A percentile compares a stretch with the other conserved stretches of the same genome.
Conservation (phyloP, 352 stramenopile genomes). For the Globisporangium recalcitrans region DNA sequence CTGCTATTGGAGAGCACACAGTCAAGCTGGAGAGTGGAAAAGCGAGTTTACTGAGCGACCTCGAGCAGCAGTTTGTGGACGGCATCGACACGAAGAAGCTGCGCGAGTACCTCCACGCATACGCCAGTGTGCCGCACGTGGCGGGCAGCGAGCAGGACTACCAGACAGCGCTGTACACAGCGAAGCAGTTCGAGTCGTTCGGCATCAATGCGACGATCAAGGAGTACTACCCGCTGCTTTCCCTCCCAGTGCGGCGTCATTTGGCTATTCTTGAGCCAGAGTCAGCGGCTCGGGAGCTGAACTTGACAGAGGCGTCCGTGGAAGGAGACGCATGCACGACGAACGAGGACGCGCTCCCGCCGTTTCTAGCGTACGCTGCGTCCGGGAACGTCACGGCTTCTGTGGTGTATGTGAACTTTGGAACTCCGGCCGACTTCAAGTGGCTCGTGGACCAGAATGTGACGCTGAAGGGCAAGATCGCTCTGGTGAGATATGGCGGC, state of each 20-base stretch:
- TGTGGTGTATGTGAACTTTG: constrained; percentile 88
- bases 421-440: constrained; percentile 73
- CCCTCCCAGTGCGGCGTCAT: constrained; percentile 38
- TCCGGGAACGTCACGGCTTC: constrained; percentile 61
- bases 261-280: constrained; percentile 43
- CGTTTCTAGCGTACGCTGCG: constrained; percentile 81
- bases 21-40: constrained; percentile 21
- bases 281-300: constrained; percentile 23
- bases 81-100: not conserved
- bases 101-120: constrained; percentile 11
- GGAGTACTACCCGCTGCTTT: constrained; percentile 44
- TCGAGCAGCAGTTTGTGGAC: constrained; percentile 27
- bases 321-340: constrained; percentile 61
- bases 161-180: constrained; percentile 29
- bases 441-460: constrained; percentile 63
- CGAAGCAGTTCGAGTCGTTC: constrained; percentile 25
- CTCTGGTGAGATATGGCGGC: constrained; percentile 79
- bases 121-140: constrained; percentile 2
- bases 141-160: constrained; percentile 24
- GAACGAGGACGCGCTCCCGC: constrained; percentile 46
- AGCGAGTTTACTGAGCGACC: constrained; percentile 19
- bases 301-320: constrained; percentile 58
- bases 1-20: constrained; percentile 27
- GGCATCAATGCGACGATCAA: constrained; percentile 26
- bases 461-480: constrained; percentile 72